Evolutionary conservation across 139 green algal genomes (phyloP).

Genomic region (Chlorella sp.): DNA sequence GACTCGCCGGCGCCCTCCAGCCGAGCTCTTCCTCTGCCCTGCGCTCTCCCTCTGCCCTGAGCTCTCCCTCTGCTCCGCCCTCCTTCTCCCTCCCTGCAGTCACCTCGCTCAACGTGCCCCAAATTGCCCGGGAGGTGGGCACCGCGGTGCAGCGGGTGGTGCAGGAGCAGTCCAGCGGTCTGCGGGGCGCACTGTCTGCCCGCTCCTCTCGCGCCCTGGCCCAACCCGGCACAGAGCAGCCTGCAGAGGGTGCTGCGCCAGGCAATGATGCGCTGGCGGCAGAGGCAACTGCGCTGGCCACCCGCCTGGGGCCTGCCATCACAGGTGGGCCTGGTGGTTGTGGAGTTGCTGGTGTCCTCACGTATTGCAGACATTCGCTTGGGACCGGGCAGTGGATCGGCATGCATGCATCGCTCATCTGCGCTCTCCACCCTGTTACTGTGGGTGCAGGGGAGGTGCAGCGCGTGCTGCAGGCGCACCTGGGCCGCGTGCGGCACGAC

Average conservation of each 20-base stretch:
- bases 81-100: not conserved
- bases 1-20: too few species aligned
- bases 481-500: not conserved
- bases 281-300: not conserved
- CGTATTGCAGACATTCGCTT: too few species aligned
- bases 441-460: conserved; percentile 13
- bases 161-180: not conserved
- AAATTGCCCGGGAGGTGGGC: not conserved
- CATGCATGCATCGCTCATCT: too few species aligned
- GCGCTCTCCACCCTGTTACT: not conserved
- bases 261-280: not conserved
- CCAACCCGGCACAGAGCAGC: not conserved
- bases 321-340: not conserved
- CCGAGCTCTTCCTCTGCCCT: too few species aligned
- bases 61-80: not conserved
- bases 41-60: not conserved
- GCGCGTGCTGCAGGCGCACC: conserved; percentile 24
- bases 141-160: not conserved
- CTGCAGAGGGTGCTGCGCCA: not conserved
- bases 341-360: too few species aligned
- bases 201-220: not conserved
- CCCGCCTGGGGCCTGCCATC: not conserved
- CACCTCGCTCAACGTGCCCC: conserved; percentile 4
- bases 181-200: not conserved
- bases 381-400: too few species aligned